Conservation (phyloP, 257 asterid species). For the Gentiana dahurica region DNA sequence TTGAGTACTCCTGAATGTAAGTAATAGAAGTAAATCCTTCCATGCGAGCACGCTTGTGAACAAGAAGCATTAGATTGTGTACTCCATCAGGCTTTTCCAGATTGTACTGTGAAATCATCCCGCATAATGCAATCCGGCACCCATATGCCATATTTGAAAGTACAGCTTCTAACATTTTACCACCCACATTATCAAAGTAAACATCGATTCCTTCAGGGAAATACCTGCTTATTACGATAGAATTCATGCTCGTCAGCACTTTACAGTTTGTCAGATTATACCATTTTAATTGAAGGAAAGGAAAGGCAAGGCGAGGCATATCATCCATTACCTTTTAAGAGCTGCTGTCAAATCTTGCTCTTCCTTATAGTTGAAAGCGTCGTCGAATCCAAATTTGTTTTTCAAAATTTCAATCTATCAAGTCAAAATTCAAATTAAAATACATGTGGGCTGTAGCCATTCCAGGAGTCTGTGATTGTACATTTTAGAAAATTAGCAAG, state of each 20-base stretch:
- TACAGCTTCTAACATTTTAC: constrained; percentile 42
- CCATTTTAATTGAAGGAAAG: no score
- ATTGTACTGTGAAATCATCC: constrained; percentile 48
- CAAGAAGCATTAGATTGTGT: constrained; percentile 17
- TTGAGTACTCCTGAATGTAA: constrained; percentile 22
- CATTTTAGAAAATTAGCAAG: no score
- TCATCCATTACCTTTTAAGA: constrained; percentile 22
- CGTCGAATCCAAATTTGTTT: constrained; percentile 40
- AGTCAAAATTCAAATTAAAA: no score
- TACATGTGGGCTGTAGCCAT: no score
- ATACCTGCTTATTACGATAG: constrained; percentile 15
- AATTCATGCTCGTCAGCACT: no score
- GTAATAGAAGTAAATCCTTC: constrained; percentile 21
- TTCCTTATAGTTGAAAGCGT: constrained; percentile 44
- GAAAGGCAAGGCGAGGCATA: no score
- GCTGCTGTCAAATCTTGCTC: constrained; percentile 31
- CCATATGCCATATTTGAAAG: constrained; percentile 25
- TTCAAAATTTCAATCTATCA: constrained; percentile 39
- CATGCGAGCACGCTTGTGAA: constrained; percentile 21
- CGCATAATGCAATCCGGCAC: constrained; percentile 21
- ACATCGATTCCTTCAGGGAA: constrained; percentile 44
- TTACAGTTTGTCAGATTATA: no score
- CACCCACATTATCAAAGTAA: constrained; percentile 25
- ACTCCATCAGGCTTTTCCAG: constrained; percentile 16
- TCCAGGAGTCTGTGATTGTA: no score